Evolutionary conservation across 2,329 filamentous ascomycete genomes (phyloP).

Genomic region (Neocucurbitaria cava): DNA sequence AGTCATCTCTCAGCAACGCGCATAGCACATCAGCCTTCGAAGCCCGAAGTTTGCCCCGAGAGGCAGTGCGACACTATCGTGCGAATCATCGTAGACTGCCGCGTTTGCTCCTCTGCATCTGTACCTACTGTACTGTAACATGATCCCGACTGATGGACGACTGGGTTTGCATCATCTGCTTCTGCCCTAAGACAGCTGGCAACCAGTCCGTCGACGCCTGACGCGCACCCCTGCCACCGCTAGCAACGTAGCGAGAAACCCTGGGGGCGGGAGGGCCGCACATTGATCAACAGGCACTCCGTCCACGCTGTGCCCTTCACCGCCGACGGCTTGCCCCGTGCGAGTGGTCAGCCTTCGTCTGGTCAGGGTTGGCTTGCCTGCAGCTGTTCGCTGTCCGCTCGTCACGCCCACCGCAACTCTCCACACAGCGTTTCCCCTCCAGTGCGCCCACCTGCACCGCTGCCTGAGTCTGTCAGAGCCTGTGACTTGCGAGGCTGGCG

Average conservation of each 20-base stretch:
- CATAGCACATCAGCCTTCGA: slow-evolving; percentile 23
- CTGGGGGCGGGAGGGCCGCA: slow-evolving; percentile 23
- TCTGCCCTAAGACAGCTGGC: slow-evolving; percentile 33
- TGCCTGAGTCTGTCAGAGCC: slow-evolving; percentile 40
- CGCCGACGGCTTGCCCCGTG: slow-evolving; percentile 40
- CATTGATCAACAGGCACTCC: slow-evolving; percentile 41
- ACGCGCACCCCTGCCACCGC: slow-evolving; percentile 31
- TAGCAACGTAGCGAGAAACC: slow-evolving; percentile 30
- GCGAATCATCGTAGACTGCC: slow-evolving; percentile 1
- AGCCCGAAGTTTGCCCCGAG: slow-evolving; percentile 29
- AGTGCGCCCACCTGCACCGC: slow-evolving; percentile 40
- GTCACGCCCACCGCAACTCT: slow-evolving; percentile 36
- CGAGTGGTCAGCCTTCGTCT: slow-evolving; percentile 32
- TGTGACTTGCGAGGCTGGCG: slow-evolving; percentile 41
- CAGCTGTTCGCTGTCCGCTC: slow-evolving; percentile 40
- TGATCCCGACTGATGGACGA: slow-evolving; percentile 9
- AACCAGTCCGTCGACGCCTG: slow-evolving; percentile 34
- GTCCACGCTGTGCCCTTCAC: slow-evolving; percentile 34
- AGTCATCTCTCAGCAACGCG: slow-evolving; percentile 22
- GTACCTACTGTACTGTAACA: slow-evolving; percentile 9
- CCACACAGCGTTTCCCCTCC: slow-evolving; percentile 28
- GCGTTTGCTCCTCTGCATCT: slow-evolving; percentile 18
- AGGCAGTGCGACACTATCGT: slow-evolving; percentile 13
- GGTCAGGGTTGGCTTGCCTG: slow-evolving; percentile 32
- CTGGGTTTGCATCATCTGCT: slow-evolving; percentile 27